These are phyloP conservation scores for Candida jianshihensis DNA, from an alignment of 805 yeast genomes.

Conservation along the genomic window DNA sequence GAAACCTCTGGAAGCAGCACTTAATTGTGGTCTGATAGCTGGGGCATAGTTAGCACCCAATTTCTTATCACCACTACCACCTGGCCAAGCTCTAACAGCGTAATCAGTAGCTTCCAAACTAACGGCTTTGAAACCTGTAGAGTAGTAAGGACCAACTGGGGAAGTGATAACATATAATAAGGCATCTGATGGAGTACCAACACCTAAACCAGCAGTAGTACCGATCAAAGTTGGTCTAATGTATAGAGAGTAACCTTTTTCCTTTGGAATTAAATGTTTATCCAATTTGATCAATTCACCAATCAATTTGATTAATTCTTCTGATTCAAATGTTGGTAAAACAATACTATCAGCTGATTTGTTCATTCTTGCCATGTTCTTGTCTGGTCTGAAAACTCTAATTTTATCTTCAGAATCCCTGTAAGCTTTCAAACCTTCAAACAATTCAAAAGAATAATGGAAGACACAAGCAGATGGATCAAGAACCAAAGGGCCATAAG, in stretches of 20 bases:
- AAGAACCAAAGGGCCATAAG: slow-evolving; percentile 66
- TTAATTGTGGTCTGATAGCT: slow-evolving; percentile 81
- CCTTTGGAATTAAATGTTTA: slow-evolving; percentile 71
- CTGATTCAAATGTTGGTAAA: slow-evolving; percentile 78
- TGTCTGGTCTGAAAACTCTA: slow-evolving; percentile 85
- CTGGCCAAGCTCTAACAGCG: slow-evolving; percentile 99
- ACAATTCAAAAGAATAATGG: slow-evolving; percentile 92
- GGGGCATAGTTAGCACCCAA: slow-evolving; percentile 98
- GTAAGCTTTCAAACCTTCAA: slow-evolving; percentile 96
- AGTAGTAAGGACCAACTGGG: slow-evolving; percentile 95
- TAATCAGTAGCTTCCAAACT: slow-evolving; percentile 90
- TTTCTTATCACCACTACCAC: slow-evolving; percentile 94
- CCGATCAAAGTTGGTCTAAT: slow-evolving; percentile 95
- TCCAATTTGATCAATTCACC: slow-evolving; percentile 73
- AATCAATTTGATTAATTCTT: slow-evolving; percentile 67
- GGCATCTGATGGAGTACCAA: slow-evolving; percentile 74
- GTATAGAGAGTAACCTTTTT: slow-evolving; percentile 86
- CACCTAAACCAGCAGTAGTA: slow-evolving; percentile 85
- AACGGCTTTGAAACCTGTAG: slow-evolving; percentile 94
- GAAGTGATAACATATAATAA: slow-evolving; percentile 81
- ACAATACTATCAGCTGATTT: slow-evolving; percentile 83
- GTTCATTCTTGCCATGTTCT: slow-evolving; percentile 89
- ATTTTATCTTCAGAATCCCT: slow-evolving; percentile 52
- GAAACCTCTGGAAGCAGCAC: slow-evolving; percentile 87
- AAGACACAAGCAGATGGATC: slow-evolving; percentile 90